Evolutionary conservation across 176 grass and related monocot genomes (phyloP).

Genomic region (Aegilops umbellulata): DNA sequence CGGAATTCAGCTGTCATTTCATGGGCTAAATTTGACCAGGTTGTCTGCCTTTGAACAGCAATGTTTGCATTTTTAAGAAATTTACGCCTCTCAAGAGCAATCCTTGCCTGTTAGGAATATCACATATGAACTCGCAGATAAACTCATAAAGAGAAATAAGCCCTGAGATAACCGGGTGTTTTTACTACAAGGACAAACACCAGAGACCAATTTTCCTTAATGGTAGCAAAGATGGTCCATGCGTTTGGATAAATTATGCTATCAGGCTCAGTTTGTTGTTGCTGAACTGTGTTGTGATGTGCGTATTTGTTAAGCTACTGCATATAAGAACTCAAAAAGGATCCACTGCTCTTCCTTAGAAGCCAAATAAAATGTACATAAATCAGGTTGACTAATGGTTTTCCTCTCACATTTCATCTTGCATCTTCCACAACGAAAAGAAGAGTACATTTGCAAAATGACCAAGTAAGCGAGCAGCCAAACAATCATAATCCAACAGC

Average conservation of each 20-base stretch:
- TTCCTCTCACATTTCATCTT: neutral
- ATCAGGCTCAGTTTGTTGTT: neutral
- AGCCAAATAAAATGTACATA: slow-evolving; percentile 7
- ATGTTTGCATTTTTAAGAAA: slow-evolving; percentile 95
- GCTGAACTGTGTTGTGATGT: neutral
- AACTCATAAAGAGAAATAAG: slow-evolving; percentile 1
- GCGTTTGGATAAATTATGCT: neutral
- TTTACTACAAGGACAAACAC: neutral
- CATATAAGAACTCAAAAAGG: neutral
- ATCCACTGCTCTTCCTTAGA: neutral
- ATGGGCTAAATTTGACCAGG: slow-evolving; percentile 96
- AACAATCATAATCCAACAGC: neutral
- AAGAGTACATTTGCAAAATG: neutral
- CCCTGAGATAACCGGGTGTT: neutral
- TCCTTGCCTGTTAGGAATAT: slow-evolving; percentile 77
- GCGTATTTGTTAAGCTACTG: neutral
- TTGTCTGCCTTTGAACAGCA: slow-evolving; percentile 86
- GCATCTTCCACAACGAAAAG: neutral
- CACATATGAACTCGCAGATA: neutral
- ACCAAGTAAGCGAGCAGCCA: neutral
- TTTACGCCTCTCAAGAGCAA: slow-evolving; percentile 92
- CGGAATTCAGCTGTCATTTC: slow-evolving; percentile 99
- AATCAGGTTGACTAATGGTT: neutral
- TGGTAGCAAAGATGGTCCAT: neutral
- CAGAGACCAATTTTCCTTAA: neutral